Evolutionary conservation across 2,329 filamentous ascomycete species (phyloP).

Genomic region (Paecilomyces sp.): DNA sequence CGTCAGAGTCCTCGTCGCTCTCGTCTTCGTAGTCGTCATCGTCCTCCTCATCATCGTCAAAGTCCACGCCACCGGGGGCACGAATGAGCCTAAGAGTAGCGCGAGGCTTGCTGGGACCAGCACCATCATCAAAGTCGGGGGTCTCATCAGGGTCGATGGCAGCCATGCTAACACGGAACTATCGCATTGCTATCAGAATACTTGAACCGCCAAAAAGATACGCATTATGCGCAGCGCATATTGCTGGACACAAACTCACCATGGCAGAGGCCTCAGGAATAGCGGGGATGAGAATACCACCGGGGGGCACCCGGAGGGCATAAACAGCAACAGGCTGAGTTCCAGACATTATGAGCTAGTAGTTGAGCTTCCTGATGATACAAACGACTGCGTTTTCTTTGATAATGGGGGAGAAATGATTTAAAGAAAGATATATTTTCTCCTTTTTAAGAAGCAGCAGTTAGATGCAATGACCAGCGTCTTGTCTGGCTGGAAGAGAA

Average conservation of each 20-base stretch:
- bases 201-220: slow-evolving; percentile 1
- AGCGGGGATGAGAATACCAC: slow-evolving; percentile 74
- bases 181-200: slow-evolving; percentile 5
- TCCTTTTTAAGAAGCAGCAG: not conserved
- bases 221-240: not conserved
- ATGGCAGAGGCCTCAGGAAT: slow-evolving; percentile 72
- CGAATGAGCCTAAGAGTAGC: slow-evolving; percentile 90
- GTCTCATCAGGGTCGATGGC: slow-evolving; percentile 85
- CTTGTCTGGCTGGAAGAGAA: not conserved
- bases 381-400: not conserved
- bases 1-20: slow-evolving; percentile 49
- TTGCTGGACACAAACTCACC: slow-evolving; percentile 49
- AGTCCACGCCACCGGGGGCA: slow-evolving; percentile 52
- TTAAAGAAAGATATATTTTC: not conserved
- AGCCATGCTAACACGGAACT: slow-evolving; percentile 99
- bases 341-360: slow-evolving; percentile 35
- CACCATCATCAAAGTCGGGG: slow-evolving; percentile 57
- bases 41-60: slow-evolving; percentile 54
- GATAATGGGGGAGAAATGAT: not conserved
- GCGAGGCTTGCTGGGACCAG: slow-evolving; percentile 57
- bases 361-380: not conserved
- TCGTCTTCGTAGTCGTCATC: slow-evolving; percentile 55
- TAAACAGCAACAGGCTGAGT: slow-evolving; percentile 70
- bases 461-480: not conserved
- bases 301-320: slow-evolving; percentile 82